A percentile compares a stretch with the other conserved stretches of the same genome.
phyloP scores from a whole-genome alignment of 306 rosid species.

The Cicer cuneatum region DNA sequence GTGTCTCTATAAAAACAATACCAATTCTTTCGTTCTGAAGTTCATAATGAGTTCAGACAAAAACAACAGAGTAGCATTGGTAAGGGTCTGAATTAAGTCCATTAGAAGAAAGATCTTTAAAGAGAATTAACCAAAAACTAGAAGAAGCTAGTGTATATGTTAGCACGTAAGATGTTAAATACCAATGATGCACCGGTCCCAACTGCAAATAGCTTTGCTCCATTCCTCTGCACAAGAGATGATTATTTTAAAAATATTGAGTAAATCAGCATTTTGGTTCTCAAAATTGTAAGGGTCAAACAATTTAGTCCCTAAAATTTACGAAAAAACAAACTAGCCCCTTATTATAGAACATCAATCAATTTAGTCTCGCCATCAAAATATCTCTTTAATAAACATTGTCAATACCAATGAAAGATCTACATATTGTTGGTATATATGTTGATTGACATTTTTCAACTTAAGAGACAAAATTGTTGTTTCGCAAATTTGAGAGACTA shows the following conservation, averaged over 20 bases:
- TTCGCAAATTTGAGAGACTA: no score
- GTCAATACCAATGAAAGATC: no score
- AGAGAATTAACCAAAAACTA: neutral
- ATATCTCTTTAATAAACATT: no score
- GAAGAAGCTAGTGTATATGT: neutral
- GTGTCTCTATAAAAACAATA: neutral
- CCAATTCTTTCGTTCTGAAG: neutral
- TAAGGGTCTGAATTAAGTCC: constrained; percentile 10
- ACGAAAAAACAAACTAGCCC: no score
- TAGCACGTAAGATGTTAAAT: constrained; percentile 25
- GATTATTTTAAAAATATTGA: constrained; percentile 18
- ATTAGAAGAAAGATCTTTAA: constrained; percentile 1
- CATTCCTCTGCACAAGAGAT: constrained; percentile 76
- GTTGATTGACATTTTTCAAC: no score
- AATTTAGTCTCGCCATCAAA: no score
- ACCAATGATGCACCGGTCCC: constrained; percentile 84
- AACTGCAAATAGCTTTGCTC: constrained; percentile 87
- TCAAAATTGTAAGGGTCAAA: no score
- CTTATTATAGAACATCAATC: no score
- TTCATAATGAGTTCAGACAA: neutral
- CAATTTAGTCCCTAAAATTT: no score
- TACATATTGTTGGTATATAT: no score
- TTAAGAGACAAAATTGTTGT: no score
- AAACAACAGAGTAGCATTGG: neutral
- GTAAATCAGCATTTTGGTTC: no score